phyloP scores from a whole-genome alignment of 192 early-diverging fungal species.

The Dissophora globulifera region DNA sequence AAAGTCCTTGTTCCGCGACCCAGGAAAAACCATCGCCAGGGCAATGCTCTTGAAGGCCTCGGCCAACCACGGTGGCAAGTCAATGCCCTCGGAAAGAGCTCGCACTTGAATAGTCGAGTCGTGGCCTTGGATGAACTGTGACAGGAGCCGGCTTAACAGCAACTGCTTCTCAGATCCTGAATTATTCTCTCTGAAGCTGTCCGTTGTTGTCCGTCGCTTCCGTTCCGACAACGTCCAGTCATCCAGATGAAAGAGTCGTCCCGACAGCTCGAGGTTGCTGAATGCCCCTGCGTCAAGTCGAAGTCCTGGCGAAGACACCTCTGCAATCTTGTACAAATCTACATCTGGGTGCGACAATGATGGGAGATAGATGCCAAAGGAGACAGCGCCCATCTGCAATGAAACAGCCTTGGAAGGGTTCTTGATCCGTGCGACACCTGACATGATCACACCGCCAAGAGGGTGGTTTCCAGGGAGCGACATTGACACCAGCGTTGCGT shows the following conservation, averaged over 20 bases:
- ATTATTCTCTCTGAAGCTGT: not conserved
- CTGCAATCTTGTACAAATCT: slow-evolving; percentile 42
- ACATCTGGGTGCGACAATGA: slow-evolving; percentile 22
- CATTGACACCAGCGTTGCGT: slow-evolving; percentile 34
- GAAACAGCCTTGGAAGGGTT: slow-evolving; percentile 38
- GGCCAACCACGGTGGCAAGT: slow-evolving; percentile 31
- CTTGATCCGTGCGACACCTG: slow-evolving; percentile 28
- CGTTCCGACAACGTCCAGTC: slow-evolving; percentile 21
- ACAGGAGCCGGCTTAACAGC: slow-evolving; percentile 29
- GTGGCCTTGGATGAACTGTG: slow-evolving; percentile 38
- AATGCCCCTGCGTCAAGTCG: slow-evolving; percentile 17
- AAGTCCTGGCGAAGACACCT: slow-evolving; percentile 18
- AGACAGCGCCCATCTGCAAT: slow-evolving; percentile 23
- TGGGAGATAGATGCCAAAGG: slow-evolving; percentile 45
- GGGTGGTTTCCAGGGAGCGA: slow-evolving; percentile 34
- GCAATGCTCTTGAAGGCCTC: slow-evolving; percentile 40
- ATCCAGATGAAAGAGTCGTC: slow-evolving; percentile 48
- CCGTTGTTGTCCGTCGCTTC: not conserved
- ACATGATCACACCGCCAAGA: slow-evolving; percentile 37
- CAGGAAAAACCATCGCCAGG: slow-evolving; percentile 41
- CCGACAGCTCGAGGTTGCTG: slow-evolving; percentile 19
- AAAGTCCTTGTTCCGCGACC: slow-evolving; percentile 37
- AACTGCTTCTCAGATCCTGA: slow-evolving; percentile 39
- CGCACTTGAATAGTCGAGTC: slow-evolving; percentile 46
- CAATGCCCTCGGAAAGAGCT: slow-evolving; percentile 31